Evolutionary conservation across 2,329 filamentous ascomycete species (phyloP).

Genomic region (Phialocephala sp.): DNA sequence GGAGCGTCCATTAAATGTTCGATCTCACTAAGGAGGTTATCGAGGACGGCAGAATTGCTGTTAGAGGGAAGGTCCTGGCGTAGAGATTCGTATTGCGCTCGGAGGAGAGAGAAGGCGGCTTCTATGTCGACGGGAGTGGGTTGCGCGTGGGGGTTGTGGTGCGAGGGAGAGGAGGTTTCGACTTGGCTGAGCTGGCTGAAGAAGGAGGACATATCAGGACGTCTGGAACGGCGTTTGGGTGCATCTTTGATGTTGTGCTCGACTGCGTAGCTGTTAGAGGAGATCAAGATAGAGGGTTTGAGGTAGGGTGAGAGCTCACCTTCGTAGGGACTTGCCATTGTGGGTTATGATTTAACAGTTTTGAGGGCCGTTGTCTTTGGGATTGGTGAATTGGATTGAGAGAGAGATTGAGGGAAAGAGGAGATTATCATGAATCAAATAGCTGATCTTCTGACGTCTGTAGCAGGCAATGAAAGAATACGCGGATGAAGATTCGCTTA

Average conservation of each 20-base stretch:
- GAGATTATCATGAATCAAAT: not conserved
- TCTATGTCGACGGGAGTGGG: slow-evolving; percentile 64
- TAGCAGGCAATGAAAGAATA: not conserved
- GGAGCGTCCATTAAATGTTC: slow-evolving; percentile 58
- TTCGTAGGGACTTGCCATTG: slow-evolving; percentile 64
- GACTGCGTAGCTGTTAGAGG: slow-evolving; percentile 49
- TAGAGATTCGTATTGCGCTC: slow-evolving; percentile 62
- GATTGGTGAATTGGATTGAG: slow-evolving; percentile 6
- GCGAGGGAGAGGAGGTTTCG: slow-evolving; percentile 34
- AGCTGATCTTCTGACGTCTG: not conserved
- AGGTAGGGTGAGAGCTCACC: slow-evolving; percentile 44
- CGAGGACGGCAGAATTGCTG: slow-evolving; percentile 53
- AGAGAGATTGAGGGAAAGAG: not conserved
- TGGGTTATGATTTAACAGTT: slow-evolving; percentile 25
- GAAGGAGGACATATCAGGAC: slow-evolving; percentile 69
- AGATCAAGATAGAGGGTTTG: slow-evolving; percentile 13
- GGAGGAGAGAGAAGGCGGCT: slow-evolving; percentile 62
- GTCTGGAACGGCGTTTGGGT: slow-evolving; percentile 50
- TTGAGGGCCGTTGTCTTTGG: slow-evolving; percentile 1
- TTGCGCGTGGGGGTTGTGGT: slow-evolving; percentile 61
- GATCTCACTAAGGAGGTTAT: slow-evolving; percentile 53
- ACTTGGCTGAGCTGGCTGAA: slow-evolving; percentile 57
- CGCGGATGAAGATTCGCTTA: not conserved
- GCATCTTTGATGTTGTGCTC: slow-evolving; percentile 65
- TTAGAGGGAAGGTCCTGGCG: slow-evolving; percentile 49